phyloP scores from a whole-genome alignment of 208 protist genomes.

The Trypanosomatidae sp. region DNA sequence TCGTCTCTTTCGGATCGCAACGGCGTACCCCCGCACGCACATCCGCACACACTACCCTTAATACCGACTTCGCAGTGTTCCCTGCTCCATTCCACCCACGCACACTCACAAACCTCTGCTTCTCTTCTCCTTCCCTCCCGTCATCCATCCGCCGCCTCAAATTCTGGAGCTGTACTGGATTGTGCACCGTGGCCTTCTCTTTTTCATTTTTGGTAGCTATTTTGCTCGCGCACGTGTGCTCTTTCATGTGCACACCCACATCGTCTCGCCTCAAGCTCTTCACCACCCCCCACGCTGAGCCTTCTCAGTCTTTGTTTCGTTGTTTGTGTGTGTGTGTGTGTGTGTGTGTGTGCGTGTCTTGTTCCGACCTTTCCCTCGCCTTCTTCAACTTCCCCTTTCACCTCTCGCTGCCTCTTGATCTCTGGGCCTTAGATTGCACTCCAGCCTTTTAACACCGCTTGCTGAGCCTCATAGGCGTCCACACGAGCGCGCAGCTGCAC shows the following conservation, averaged over 20 bases:
- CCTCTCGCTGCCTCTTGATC: not conserved
- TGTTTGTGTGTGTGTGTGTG: not conserved
- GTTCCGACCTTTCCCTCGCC: constrained; percentile 2
- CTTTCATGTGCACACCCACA: too few species aligned
- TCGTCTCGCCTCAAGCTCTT: too few species aligned
- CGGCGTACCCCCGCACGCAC: not conserved
- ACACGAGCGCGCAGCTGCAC: not conserved
- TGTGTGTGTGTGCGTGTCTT: not conserved
- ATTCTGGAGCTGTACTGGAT: not conserved
- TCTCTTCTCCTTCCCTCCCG: too few species aligned
- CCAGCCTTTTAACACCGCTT: not conserved
- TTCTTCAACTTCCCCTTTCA: not conserved
- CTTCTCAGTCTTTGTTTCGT: not conserved
- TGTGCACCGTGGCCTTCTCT: not conserved
- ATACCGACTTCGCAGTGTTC: not conserved
- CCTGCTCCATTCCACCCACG: not conserved
- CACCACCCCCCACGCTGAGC: too few species aligned
- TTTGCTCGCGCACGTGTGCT: too few species aligned
- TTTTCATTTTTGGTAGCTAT: too few species aligned
- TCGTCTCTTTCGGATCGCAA: not conserved
- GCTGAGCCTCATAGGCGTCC: not conserved
- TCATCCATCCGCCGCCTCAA: not conserved
- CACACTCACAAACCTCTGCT: too few species aligned
- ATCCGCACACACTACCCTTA: not conserved
- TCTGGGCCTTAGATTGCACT: not conserved